These are phyloP conservation scores for Apostasia ramifera DNA, from an alignment of 106 monocot genomes.

Conservation along the genomic window DNA sequence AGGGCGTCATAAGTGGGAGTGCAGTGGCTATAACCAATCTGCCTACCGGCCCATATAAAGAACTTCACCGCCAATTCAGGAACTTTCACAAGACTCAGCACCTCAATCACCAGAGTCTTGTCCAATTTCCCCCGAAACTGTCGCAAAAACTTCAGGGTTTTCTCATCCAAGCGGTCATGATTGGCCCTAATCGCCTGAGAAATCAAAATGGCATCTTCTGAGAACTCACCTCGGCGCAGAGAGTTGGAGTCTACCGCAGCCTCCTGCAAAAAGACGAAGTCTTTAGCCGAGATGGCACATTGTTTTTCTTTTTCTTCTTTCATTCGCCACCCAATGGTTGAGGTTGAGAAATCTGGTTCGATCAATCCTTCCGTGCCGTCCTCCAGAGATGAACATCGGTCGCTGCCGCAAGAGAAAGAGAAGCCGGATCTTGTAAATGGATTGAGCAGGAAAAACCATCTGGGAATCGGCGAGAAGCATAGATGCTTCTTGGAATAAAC, in stretches of 20 bases:
- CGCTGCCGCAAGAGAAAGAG: slow-evolving; percentile 11
- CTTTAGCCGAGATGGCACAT: slow-evolving; percentile 30
- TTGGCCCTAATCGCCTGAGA: slow-evolving; percentile 34
- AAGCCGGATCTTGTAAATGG: slow-evolving; percentile 9
- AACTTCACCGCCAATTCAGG: slow-evolving; percentile 57
- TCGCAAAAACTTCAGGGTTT: slow-evolving; percentile 49
- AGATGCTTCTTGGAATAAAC: background rate
- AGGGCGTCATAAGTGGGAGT: slow-evolving; percentile 44
- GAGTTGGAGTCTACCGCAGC: background rate
- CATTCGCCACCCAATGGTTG: background rate
- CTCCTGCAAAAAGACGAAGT: slow-evolving; percentile 65
- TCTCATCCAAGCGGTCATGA: slow-evolving; percentile 29
- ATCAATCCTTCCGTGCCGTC: slow-evolving; percentile 32
- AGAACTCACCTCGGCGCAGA: slow-evolving; percentile 2
- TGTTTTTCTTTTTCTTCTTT: slow-evolving; percentile 1
- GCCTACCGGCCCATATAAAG: slow-evolving; percentile 84
- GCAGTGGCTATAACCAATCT: slow-evolving; percentile 80
- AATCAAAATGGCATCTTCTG: slow-evolving; percentile 45
- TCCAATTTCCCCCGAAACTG: slow-evolving; percentile 61
- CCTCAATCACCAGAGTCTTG: slow-evolving; percentile 50
- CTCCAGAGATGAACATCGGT: slow-evolving; percentile 15
- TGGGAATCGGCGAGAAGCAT: slow-evolving; percentile 3
- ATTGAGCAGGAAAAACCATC: slow-evolving; percentile 5
- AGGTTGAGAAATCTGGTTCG: slow-evolving; percentile 21
- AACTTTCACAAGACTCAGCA: slow-evolving; percentile 36